Conservation (phyloP, 164 flowering plant genomes). For the Umbilicus rupestris region DNA sequence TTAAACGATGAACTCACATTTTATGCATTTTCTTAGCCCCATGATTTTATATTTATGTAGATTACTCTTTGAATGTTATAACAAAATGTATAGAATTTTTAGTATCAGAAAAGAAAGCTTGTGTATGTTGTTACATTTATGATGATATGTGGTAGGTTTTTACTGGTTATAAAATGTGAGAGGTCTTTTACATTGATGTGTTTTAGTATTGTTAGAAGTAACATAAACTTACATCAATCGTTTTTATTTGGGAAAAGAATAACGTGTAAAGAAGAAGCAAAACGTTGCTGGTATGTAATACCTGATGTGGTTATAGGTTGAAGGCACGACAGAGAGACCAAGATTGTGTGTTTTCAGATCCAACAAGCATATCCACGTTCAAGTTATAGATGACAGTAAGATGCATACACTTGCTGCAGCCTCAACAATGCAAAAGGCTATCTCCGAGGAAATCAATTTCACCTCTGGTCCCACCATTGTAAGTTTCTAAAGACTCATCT, state of each 20-base stretch:
- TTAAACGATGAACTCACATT: no score
- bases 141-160: no score
- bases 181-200: no score
- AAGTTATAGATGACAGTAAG: conserved; percentile 90
- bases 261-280: no score
- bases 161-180: no score
- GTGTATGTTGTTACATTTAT: neutral
- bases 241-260: no score
- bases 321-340: conserved; percentile 93
- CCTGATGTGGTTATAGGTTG: conserved; percentile 38
- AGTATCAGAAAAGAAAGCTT: neutral
- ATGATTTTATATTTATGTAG: no score
- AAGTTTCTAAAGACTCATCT: conserved; percentile 18
- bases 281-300: neutral
- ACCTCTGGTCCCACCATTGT: conserved; percentile 77
- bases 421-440: conserved; percentile 78
- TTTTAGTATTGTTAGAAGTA: no score
- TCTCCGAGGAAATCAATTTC: conserved; percentile 59
- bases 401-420: conserved; percentile 97
- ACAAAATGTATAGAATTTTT: no score
- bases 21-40: no score
- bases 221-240: no score
- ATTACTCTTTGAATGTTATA: no score
- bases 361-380: conserved; percentile 84
- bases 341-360: conserved; percentile 84